Percentiles rank a stretch among this genome's conserved stretches.
These are phyloP conservation scores for Didymella sp. DNA, from an alignment of 2,329 filamentous ascomycete genomes.

Conservation along the genomic window DNA sequence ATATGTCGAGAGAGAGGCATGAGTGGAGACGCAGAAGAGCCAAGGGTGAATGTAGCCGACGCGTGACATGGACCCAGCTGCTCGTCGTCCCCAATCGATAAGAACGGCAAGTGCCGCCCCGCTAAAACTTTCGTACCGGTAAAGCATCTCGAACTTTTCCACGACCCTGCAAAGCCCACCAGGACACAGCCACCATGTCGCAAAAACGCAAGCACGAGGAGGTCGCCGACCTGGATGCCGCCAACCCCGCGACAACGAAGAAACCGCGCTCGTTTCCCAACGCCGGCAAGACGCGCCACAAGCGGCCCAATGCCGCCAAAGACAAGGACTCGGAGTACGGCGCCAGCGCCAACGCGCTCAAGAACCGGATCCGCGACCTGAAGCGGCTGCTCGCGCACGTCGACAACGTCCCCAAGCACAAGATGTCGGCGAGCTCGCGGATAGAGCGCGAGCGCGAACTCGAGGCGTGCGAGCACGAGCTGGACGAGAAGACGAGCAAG, in stretches of 20 bases:
- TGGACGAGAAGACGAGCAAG: slow-evolving; percentile 53
- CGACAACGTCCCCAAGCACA: slow-evolving; percentile 53
- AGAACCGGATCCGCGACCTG: slow-evolving; percentile 74
- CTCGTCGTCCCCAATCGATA: slow-evolving; percentile 1
- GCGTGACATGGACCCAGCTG: slow-evolving; percentile 28
- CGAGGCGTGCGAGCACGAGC: slow-evolving; percentile 68
- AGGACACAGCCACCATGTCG: slow-evolving; percentile 34
- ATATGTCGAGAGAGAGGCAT: background rate
- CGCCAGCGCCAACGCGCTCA: slow-evolving; percentile 64
- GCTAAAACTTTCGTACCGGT: slow-evolving; percentile 38
- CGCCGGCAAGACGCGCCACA: slow-evolving; percentile 23
- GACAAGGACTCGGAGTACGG: slow-evolving; percentile 35
- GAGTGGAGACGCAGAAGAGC: background rate
- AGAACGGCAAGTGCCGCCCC: slow-evolving; percentile 34
- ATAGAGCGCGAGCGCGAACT: slow-evolving; percentile 76
- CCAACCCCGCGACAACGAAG: slow-evolving; percentile 27
- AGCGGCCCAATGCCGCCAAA: slow-evolving; percentile 31
- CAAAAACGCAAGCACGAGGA: slow-evolving; percentile 47
- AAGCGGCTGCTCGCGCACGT: slow-evolving; percentile 69
- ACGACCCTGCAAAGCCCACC: slow-evolving; percentile 7
- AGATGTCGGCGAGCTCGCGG: slow-evolving; percentile 70
- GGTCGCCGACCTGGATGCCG: slow-evolving; percentile 20
- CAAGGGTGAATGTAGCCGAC: slow-evolving; percentile 25
- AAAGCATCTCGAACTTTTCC: slow-evolving; percentile 15
- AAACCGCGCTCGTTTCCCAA: slow-evolving; percentile 36